Base-by-base conservation (phyloP, 1,284 basidiomycete genomes). In the Cutaneotrichosporon mucoides region DNA sequence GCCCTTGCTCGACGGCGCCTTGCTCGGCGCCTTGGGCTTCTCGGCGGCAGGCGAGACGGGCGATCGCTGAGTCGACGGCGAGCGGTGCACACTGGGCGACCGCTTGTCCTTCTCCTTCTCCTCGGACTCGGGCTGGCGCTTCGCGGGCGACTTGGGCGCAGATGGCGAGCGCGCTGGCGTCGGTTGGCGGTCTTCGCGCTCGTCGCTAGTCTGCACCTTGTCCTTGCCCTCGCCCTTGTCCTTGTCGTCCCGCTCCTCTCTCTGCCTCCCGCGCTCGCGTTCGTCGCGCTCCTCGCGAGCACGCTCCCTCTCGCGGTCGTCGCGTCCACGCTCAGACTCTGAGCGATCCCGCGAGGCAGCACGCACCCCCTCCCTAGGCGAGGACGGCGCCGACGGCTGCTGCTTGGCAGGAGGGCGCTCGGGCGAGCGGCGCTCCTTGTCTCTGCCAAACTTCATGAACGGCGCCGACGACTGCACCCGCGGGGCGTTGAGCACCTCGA, bases 401-500 rank as follows among this genome's bases (percentile, higher is more conserved):
- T 55, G 13, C 37, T 36, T 37, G 37, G 47, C 53, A 11, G 43
- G 34, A 11, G 16, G 36, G 9, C 47, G 47, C 41, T 50, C 55
- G 2, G 48, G 53, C 41, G 55, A 51, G 13, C 49, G 49, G 11
- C 50, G 56, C 49, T 57, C 56, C 50, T 45, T 52, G 38, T 56
- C 46, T 40, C 46, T 16, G 24, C 34, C 44, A 33, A 45, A n/a
- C 44, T 43, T 38, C 45, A 44, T 48, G 45, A 46, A 47, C 12
- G 47, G 37, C 6, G 56, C 13, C 36, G 41, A 50, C n/a, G 34
- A 36, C 55, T 55, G 57, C 41, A 70, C 66, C 9, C 67, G 64
- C 7, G 70, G 68, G 6, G 69, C 62, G 53, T 75, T 76, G 35
- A 75, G 65, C 6, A 76, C 73, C 54, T 76, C 76, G 35, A 75